Conservation (phyloP, 2,329 filamentous ascomycete genomes). For the Nannizzia gypsea region DNA sequence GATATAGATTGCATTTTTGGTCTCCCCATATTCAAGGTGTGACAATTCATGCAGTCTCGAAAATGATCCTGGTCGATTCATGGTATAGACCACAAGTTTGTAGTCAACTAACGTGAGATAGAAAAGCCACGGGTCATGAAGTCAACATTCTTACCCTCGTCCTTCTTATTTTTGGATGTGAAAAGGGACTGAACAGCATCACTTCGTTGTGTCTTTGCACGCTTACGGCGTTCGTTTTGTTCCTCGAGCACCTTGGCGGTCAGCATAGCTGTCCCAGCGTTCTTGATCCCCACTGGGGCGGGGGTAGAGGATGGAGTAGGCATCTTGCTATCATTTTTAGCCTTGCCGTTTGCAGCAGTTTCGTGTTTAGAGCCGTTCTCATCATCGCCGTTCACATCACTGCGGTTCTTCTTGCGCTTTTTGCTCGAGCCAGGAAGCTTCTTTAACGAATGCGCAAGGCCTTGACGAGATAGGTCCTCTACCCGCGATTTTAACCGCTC, state of each 20-base stretch:
- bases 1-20: no score
- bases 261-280: slow-evolving; percentile 69
- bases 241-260: slow-evolving; percentile 80
- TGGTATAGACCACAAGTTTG: not conserved
- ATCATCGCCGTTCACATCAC: slow-evolving; percentile 15
- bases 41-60: no score
- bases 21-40: no score
- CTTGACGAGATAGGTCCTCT: slow-evolving; percentile 56
- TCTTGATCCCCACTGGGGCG: slow-evolving; percentile 60
- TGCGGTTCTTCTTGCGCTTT: slow-evolving; percentile 60
- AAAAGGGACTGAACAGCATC: slow-evolving; percentile 47
- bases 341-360: slow-evolving; percentile 12
- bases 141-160: slow-evolving; percentile 36
- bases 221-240: slow-evolving; percentile 70
- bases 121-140: slow-evolving; percentile 50
- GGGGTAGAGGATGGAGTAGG: slow-evolving; percentile 25
- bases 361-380: not conserved
- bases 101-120: slow-evolving; percentile 20
- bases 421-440: slow-evolving; percentile 53
- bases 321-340: slow-evolving; percentile 17
- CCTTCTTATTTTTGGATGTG: slow-evolving; percentile 33
- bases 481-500: slow-evolving; percentile 53
- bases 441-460: slow-evolving; percentile 77
- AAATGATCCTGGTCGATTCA: not conserved
- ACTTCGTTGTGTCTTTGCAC: slow-evolving; percentile 55